Base-by-base conservation (phyloP, 2,329 filamentous ascomycete genomes). In the Cercospora janseana region DNA sequence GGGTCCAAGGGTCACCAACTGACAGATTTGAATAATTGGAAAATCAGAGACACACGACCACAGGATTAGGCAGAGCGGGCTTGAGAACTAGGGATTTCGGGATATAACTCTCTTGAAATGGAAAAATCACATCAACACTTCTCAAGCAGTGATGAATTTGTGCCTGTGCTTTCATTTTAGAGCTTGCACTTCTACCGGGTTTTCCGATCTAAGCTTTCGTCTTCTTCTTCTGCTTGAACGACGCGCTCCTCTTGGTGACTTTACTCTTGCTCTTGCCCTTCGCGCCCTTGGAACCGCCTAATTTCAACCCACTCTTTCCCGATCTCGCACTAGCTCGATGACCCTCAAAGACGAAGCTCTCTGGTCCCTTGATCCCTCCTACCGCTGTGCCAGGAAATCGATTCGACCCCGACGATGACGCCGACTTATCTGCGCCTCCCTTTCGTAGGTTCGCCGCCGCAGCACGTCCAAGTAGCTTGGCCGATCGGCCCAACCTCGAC, bases 261-360 rank as follows among this genome's bases (percentile, higher is more conserved):
- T 71, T 73, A 0, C 60, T 65, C 59, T 69, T 71, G 54, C 68
- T 69, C 54, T 68, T 67, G 9, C 65, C 71, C 63, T 78, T 81
- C 55, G 73, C 73, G 3, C 31, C 15, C 55, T 60, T 31, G 61
- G 79, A 80, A 57, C 80, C 80, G 8, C 79, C 77, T 27, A 78
- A 72, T 63, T 81, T 81, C 50, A 79, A 65, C 15, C 85, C 85
- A 31, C 81, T 81, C 61, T 76, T 83, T 4, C 80, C 84, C 53
- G 85, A 81, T 50, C 77, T 85, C 24, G 78, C 72, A 47, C 79
- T 87, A 7, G 88, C 88, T 46, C 88, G 79, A 56, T 85, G 83
- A 0, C 88, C 88, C 68, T 94, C 88, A 61, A 92, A 91, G n/a
- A 91, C 79, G 56, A 91, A 80, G 12, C 77, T 75, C 68, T 90